These are phyloP conservation scores for Ogataea wickerhamii DNA, from an alignment of 805 yeast genomes.

Conservation along the genomic window DNA sequence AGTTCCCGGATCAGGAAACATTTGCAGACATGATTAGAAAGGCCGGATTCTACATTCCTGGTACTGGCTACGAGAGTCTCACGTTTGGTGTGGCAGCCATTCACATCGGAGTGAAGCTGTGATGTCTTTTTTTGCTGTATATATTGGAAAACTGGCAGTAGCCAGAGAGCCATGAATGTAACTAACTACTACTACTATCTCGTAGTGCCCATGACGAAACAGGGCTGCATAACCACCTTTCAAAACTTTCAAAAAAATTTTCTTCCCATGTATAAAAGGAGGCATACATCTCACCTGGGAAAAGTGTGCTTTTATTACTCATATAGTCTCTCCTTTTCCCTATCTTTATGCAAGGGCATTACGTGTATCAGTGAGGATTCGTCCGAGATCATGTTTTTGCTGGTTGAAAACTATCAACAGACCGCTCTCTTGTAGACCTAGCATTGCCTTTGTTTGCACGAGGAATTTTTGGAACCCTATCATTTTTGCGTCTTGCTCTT, in stretches of 20 bases:
- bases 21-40: constrained; percentile 88
- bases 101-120: constrained; percentile 90
- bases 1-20: constrained; percentile 88
- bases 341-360: constrained; percentile 99
- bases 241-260: constrained; percentile 7
- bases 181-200: too few species aligned
- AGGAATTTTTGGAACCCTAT: constrained; percentile 72
- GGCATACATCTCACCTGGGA: background rate
- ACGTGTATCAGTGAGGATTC: constrained; percentile 99
- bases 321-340: constrained; percentile 10
- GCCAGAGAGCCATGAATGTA: too few species aligned
- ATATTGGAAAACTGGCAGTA: too few species aligned
- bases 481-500: too few species aligned
- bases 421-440: constrained; percentile 59
- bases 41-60: constrained; percentile 92
- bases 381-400: constrained; percentile 99
- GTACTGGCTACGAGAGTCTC: constrained; percentile 87
- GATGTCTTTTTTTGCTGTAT: constrained; percentile 9
- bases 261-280: constrained; percentile 12
- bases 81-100: constrained; percentile 95
- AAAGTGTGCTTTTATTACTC: background rate
- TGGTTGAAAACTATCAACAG: constrained; percentile 99
- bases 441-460: constrained; percentile 37
- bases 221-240: background rate
- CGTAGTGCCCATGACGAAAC: background rate